phyloP scores from a whole-genome alignment of 2,329 filamentous ascomycete genomes.

The Botrytis porri region DNA sequence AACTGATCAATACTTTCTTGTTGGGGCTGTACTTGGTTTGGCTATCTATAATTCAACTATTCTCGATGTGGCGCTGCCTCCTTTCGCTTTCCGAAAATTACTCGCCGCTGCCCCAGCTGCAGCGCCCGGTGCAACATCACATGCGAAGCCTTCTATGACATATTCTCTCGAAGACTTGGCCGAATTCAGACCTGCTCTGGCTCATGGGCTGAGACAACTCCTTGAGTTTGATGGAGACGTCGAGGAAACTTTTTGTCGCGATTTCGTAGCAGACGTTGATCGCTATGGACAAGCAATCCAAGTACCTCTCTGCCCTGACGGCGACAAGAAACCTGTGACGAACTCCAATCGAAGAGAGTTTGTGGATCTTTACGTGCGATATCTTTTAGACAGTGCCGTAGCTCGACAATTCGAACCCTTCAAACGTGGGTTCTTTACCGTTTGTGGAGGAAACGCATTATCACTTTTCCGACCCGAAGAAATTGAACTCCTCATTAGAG shows the following conservation, averaged over 20 bases:
- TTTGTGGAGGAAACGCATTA: constrained; percentile 84
- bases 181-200: constrained; percentile 74
- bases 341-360: constrained; percentile 81
- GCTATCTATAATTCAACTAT: constrained; percentile 96
- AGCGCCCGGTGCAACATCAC: constrained; percentile 51
- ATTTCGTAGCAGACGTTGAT: constrained; percentile 76
- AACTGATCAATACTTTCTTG: constrained; percentile 86
- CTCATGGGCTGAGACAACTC: constrained; percentile 70
- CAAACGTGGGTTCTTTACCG: constrained; percentile 89
- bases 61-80: constrained; percentile 80
- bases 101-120: constrained; percentile 70
- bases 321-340: constrained; percentile 74
- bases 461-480: constrained; percentile 87
- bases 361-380: constrained; percentile 78
- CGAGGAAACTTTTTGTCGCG: constrained; percentile 72
- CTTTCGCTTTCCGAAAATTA: constrained; percentile 86
- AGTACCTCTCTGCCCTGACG: constrained; percentile 70
- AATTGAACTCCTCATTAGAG: constrained; percentile 82
- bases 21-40: constrained; percentile 81
- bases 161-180: constrained; percentile 80
- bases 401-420: constrained; percentile 87
- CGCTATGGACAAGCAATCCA: constrained; percentile 67
- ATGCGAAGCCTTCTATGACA: constrained; percentile 60
- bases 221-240: constrained; percentile 84
- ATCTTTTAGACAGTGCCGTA: constrained; percentile 75